phyloP scores from a whole-genome alignment of 2,329 filamentous ascomycete genomes.

The Colletotrichum sansevieriae region DNA sequence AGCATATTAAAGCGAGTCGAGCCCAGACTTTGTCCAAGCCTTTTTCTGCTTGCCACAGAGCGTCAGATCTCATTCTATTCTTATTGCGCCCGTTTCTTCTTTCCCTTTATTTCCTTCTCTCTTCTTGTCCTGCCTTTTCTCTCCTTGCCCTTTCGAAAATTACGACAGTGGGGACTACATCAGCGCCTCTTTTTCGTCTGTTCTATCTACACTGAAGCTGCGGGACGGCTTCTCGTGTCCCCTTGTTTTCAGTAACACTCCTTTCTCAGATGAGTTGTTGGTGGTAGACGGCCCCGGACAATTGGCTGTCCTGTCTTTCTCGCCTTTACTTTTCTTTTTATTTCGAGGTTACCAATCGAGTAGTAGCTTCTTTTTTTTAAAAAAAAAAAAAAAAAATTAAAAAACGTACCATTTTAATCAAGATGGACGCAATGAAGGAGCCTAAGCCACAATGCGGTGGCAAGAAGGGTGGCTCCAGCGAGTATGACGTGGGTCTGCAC shows the following conservation, averaged over 20 bases:
- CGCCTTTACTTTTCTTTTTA: constrained; percentile 42
- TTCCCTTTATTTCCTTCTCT: constrained; percentile 44
- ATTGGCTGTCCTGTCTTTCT: constrained; percentile 41
- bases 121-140: constrained; percentile 43
- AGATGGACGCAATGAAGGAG: constrained; percentile 47
- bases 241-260: constrained; percentile 44
- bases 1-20: constrained; percentile 50
- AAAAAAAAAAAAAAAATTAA: neutral
- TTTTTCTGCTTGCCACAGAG: constrained; percentile 33
- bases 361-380: constrained; percentile 24
- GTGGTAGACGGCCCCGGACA: constrained; percentile 45
- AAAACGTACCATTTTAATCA: constrained; percentile 30
- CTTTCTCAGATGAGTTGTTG: constrained; percentile 39
- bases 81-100: constrained; percentile 44
- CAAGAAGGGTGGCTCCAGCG: constrained; percentile 47
- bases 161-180: constrained; percentile 33
- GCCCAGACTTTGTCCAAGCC: constrained; percentile 43
- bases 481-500: constrained; percentile 59
- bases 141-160: constrained; percentile 39
- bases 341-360: constrained; percentile 33
- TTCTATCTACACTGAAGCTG: constrained; percentile 48
- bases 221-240: constrained; percentile 53
- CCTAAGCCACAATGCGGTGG: constrained; percentile 56
- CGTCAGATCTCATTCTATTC: constrained; percentile 38
- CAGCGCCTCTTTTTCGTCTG: constrained; percentile 39